These are phyloP conservation scores for Barnettozyma sp. DNA, from an alignment of 805 yeast species.

Conservation along the genomic window DNA sequence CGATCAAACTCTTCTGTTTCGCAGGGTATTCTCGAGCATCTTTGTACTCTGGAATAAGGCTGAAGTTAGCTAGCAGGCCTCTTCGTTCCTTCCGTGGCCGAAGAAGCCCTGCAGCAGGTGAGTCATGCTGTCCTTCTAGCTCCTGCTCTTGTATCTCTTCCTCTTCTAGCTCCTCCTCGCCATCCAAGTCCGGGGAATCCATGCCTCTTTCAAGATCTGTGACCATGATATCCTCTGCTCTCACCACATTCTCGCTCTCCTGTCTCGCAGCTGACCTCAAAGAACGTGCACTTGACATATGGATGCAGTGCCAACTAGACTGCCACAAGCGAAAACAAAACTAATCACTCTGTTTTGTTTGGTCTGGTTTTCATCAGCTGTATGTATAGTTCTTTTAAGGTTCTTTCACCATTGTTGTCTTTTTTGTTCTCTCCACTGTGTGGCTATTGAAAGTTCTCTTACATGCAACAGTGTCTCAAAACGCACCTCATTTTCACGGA, in stretches of 20 bases:
- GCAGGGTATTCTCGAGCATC: slow-evolving; percentile 62
- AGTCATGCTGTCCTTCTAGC: neutral
- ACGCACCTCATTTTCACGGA: too few relatives aligned
- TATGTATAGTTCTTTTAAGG: too few relatives aligned
- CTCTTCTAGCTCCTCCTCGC: too few relatives aligned
- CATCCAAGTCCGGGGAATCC: neutral
- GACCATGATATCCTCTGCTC: neutral
- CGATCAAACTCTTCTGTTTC: slow-evolving; percentile 44
- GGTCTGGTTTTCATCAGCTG: too few relatives aligned
- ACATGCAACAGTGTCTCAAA: too few relatives aligned
- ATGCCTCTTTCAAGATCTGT: neutral
- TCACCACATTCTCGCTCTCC: neutral
- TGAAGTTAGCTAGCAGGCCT: slow-evolving; percentile 47
- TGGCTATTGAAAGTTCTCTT: too few relatives aligned
- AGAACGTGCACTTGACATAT: neutral
- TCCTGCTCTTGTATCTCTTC: too few relatives aligned
- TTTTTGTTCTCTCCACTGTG: too few relatives aligned
- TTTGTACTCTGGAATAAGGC: slow-evolving; percentile 59
- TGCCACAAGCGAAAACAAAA: too few relatives aligned
- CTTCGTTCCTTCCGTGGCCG: slow-evolving; percentile 27
- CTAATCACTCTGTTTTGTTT: too few relatives aligned
- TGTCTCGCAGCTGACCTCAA: neutral
- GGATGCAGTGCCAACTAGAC: too few relatives aligned
- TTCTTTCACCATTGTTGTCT: too few relatives aligned
- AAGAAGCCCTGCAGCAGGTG: neutral